A percentile compares a stretch with the other conserved stretches of the same genome.
Conservation (phyloP, 441 rosid genomes). For the Cnidoscolus chayamansa region DNA sequence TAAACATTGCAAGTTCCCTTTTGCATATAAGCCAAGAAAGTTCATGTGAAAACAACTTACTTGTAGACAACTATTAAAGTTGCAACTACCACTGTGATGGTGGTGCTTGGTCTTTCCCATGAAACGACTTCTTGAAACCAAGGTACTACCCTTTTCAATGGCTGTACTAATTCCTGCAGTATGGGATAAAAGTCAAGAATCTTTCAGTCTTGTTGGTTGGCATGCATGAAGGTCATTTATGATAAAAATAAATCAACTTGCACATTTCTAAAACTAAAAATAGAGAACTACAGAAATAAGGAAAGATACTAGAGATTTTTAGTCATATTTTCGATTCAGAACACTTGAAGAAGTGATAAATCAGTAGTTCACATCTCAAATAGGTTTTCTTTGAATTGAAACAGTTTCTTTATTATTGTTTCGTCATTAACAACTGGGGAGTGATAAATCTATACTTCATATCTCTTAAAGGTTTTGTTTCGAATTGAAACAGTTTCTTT, state of each 20-base stretch:
- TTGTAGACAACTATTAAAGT: slow-evolving; percentile 41
- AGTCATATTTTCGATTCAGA: not conserved
- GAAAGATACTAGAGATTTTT: not conserved
- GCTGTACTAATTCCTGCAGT: slow-evolving; percentile 73
- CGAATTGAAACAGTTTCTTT: not conserved
- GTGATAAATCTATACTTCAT: not conserved
- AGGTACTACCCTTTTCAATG: slow-evolving; percentile 36
- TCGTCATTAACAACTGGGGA: not conserved
- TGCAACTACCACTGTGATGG: slow-evolving; percentile 32
- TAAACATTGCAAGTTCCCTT: not conserved
- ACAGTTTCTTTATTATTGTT: too few species aligned
- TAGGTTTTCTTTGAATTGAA: not conserved
- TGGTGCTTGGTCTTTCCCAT: slow-evolving; percentile 60
- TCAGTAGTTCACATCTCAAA: not conserved
- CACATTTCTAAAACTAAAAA: not conserved
- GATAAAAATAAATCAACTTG: not conserved
- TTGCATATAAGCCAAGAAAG: not conserved
- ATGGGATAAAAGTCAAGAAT: slow-evolving; percentile 7
- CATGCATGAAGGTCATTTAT: not conserved
- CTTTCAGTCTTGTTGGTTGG: not conserved
- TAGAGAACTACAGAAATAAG: not conserved
- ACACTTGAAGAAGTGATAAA: not conserved
- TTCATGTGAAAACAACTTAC: slow-evolving; percentile 40
- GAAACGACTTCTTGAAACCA: slow-evolving; percentile 47
- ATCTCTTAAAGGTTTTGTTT: not conserved